These are phyloP conservation scores for Debaryomycetaceae sp. DNA, from an alignment of 1,139 yeast genomes.

Conservation along the genomic window DNA sequence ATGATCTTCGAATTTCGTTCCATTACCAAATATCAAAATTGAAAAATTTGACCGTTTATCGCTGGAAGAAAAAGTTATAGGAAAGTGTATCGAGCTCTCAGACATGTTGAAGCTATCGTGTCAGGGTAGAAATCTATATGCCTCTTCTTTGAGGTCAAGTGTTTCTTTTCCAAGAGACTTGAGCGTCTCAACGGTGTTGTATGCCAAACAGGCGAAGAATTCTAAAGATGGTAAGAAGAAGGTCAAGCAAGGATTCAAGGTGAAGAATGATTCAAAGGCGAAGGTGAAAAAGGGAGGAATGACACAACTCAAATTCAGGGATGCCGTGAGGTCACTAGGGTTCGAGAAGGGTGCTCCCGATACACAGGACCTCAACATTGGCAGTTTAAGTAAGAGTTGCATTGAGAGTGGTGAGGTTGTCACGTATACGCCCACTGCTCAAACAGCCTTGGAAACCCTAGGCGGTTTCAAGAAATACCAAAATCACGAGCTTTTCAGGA, in stretches of 20 bases:
- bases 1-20: not conserved
- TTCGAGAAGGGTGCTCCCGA: slow-evolving; percentile 32
- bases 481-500: slow-evolving; percentile 56
- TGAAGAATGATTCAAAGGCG: slow-evolving; percentile 12
- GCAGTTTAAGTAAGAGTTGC: slow-evolving; percentile 11
- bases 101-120: not conserved
- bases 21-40: not conserved
- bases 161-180: not conserved
- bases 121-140: not conserved
- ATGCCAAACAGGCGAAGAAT: slow-evolving; percentile 15
- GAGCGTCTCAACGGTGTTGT: not conserved
- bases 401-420: slow-evolving; percentile 18
- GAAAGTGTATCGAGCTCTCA: not conserved
- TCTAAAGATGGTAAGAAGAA: slow-evolving; percentile 25
- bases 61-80: not conserved
- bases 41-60: not conserved
- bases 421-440: slow-evolving; percentile 19
- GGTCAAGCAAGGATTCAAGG: slow-evolving; percentile 24
- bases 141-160: not conserved
- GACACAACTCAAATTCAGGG: slow-evolving; percentile 40
- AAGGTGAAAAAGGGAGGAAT: slow-evolving; percentile 40
- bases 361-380: slow-evolving; percentile 15
- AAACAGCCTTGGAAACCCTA: slow-evolving; percentile 28
- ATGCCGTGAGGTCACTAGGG: slow-evolving; percentile 36
- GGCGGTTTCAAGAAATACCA: slow-evolving; percentile 65